These are phyloP conservation scores for Extremus antarcticus DNA, from an alignment of 495 filamentous ascomycete species.

Conservation along the genomic window DNA sequence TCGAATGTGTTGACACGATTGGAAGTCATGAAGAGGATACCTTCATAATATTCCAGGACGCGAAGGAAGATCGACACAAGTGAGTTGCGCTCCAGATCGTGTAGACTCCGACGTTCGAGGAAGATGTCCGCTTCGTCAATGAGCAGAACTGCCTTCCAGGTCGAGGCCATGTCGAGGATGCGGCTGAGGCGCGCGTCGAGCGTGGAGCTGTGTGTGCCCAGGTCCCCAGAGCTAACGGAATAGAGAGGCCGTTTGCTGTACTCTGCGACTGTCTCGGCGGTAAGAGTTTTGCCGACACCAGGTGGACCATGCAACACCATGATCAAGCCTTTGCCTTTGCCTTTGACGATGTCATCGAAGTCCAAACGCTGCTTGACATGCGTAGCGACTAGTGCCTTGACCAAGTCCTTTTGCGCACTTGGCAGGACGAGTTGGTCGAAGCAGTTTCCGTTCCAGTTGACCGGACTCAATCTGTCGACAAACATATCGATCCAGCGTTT, in stretches of 20 bases:
- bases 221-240: slow-evolving; percentile 14
- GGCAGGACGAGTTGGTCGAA: slow-evolving; percentile 19
- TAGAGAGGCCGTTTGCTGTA: slow-evolving; percentile 16
- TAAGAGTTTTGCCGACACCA: slow-evolving; percentile 19
- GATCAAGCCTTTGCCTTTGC: slow-evolving; percentile 21
- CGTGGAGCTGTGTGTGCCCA: slow-evolving; percentile 1
- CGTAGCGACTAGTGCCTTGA: slow-evolving; percentile 14
- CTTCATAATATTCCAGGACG: slow-evolving; percentile 46
- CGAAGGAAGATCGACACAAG: slow-evolving; percentile 7
- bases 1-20: slow-evolving; percentile 45
- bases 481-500: slow-evolving; percentile 15
- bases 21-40: slow-evolving; percentile 49
- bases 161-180: slow-evolving; percentile 12
- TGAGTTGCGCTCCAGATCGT: slow-evolving; percentile 11
- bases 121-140: slow-evolving; percentile 18
- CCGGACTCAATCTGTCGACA: slow-evolving; percentile 9
- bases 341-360: slow-evolving; percentile 17
- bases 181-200: slow-evolving; percentile 10
- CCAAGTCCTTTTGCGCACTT: slow-evolving; percentile 9
- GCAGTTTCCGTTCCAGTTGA: slow-evolving; percentile 13
- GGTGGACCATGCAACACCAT: slow-evolving; percentile 17
- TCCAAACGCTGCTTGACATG: slow-evolving; percentile 6
- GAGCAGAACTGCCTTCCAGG: slow-evolving; percentile 14
- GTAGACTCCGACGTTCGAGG: slow-evolving; percentile 11
- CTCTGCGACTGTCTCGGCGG: slow-evolving; percentile 19